Conservation (phyloP, 108 stramenopile genomes). For the Pseudonitzschia multistriata region DNA sequence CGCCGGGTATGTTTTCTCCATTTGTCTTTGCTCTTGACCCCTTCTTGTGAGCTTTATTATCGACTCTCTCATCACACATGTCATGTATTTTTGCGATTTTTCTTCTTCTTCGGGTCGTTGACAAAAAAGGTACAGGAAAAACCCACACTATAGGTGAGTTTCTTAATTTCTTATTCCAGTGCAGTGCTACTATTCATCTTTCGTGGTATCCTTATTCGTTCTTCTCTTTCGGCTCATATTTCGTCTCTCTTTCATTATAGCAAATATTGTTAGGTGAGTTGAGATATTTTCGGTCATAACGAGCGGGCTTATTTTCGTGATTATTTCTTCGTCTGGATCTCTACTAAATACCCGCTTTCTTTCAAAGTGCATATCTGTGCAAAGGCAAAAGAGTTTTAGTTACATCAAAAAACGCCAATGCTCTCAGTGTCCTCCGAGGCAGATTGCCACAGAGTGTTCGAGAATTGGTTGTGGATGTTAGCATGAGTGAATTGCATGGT, state of each 20-base stretch:
- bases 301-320: not conserved
- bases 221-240: not conserved
- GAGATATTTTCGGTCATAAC: not conserved
- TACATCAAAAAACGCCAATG: constrained; percentile 55
- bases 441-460: constrained; percentile 48
- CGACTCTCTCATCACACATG: not conserved
- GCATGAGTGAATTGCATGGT: constrained; percentile 33
- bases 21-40: not conserved
- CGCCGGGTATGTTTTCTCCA: constrained; percentile 37
- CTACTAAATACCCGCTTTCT: not conserved
- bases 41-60: not conserved
- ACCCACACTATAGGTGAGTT: constrained; percentile 13
- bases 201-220: not conserved
- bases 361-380: constrained; percentile 42
- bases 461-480: constrained; percentile 58
- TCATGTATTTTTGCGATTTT: not conserved
- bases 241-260: constrained; percentile 25
- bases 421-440: constrained; percentile 49
- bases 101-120: not conserved
- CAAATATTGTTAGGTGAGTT: constrained; percentile 46
- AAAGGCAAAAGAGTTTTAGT: constrained; percentile 64
- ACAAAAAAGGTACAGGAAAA: constrained; percentile 16
- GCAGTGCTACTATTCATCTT: no score
- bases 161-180: not conserved
- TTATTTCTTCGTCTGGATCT: not conserved